These are phyloP conservation scores for Protomyces lactucae-debilis DNA, from an alignment of 1,139 yeast species.

Conservation along the genomic window DNA sequence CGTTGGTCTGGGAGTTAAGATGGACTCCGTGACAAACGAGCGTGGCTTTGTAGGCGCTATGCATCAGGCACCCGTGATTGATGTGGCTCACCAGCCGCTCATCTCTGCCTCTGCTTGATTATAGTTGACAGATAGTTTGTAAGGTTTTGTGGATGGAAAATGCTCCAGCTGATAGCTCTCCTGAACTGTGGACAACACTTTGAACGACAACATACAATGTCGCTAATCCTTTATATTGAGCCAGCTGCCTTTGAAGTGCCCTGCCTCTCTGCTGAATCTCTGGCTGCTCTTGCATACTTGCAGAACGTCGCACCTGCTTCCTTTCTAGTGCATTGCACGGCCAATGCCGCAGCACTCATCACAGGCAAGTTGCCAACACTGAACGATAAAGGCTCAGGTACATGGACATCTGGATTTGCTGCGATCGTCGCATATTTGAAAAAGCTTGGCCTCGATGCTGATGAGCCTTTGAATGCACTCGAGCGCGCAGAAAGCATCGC, in stretches of 20 bases:
- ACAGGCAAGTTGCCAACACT: constrained; percentile 13
- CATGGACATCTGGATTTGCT: constrained; percentile 15
- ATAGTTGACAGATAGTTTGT: not conserved
- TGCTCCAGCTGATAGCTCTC: no score
- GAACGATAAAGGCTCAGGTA: constrained; percentile 1
- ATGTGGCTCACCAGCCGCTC: constrained; percentile 19
- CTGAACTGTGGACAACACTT: no score
- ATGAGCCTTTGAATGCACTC: not conserved
- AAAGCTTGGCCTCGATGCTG: constrained; percentile 8
- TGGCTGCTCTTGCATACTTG: constrained; percentile 15
- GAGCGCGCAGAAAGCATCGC: constrained; percentile 14
- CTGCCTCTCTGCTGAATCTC: constrained; percentile 4
- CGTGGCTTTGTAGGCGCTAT: constrained; percentile 20
- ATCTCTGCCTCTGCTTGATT: constrained; percentile 14
- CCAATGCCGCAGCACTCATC: constrained; percentile 8
- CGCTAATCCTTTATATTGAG: constrained; percentile 8
- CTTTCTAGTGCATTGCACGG: constrained; percentile 1
- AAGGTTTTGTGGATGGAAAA: not conserved
- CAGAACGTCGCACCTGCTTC: constrained; percentile 15
- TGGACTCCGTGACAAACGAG: constrained; percentile 16
- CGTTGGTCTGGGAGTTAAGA: constrained; percentile 72
- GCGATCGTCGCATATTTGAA: constrained; percentile 3
- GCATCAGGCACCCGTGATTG: constrained; percentile 19
- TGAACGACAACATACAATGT: not conserved
- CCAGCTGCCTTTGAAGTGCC: constrained; percentile 24